Conservation (phyloP, 306 rosid species). For the Vigna radiata region DNA sequence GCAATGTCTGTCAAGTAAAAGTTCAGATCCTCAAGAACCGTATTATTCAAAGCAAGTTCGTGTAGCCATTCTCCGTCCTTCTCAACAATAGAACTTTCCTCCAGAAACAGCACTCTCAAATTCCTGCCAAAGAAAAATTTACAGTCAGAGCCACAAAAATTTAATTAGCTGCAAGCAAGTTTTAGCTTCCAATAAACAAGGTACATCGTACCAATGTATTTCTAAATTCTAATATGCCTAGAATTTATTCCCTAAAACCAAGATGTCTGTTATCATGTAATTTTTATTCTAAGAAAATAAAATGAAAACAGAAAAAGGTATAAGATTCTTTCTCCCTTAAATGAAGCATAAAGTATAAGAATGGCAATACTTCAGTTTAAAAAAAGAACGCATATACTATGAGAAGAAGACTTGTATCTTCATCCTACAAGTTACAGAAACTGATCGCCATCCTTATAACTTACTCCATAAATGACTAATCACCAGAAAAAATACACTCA, state of each 20-base stretch:
- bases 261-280: neutral
- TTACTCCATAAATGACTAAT: constrained; percentile 15
- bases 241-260: neutral
- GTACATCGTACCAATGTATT: constrained; percentile 48
- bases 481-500: neutral
- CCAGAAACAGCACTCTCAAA: constrained; percentile 79
- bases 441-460: neutral
- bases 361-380: neutral
- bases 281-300: neutral
- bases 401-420: constrained; percentile 6
- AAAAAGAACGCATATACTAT: neutral
- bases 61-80: constrained; percentile 83
- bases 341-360: constrained; percentile 11
- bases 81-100: constrained; percentile 77
- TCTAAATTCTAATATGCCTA: neutral
- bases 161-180: constrained; percentile 19
- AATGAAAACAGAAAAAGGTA: constrained; percentile 17
- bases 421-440: neutral
- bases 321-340: neutral
- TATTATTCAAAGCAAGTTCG: constrained; percentile 81
- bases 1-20: constrained; percentile 86
- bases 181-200: constrained; percentile 33
- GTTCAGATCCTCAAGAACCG: constrained; percentile 80
- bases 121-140: constrained; percentile 56
- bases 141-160: constrained; percentile 5